phyloP scores from a whole-genome alignment of 345 rosid species.

The Cardamine resedifolia region DNA sequence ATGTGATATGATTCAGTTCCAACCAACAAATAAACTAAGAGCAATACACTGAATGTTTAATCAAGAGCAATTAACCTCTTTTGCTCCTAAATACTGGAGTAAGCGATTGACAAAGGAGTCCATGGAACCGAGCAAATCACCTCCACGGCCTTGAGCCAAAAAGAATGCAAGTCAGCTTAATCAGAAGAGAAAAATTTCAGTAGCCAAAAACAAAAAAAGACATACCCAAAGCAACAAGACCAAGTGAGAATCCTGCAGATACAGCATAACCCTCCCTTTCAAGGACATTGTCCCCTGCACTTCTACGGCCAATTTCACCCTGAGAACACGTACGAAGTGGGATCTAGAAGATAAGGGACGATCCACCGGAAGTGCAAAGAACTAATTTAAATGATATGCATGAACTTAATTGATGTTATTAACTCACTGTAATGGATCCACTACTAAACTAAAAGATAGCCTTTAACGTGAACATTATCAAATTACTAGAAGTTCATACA shows the following conservation, averaged over 20 bases:
- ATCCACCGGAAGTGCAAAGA: conserved; percentile 5
- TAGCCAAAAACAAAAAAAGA: conserved; percentile 25
- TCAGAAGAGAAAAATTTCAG: background rate
- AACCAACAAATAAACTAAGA: conserved; percentile 14
- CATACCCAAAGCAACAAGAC: conserved; percentile 96
- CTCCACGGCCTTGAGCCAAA: conserved; percentile 79
- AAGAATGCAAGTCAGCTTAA: conserved; percentile 28
- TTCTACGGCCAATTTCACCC: conserved; percentile 97
- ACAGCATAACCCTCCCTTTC: conserved; percentile 99
- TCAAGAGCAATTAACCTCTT: conserved; percentile 56
- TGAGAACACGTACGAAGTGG: conserved; percentile 37
- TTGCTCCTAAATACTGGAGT: conserved; percentile 86
- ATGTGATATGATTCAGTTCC: conserved; percentile 1
- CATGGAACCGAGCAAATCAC: conserved; percentile 69
- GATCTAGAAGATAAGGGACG: conserved; percentile 27
- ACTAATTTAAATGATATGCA: conserved; percentile 14
- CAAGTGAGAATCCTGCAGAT: conserved; percentile 97
- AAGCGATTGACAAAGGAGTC: conserved; percentile 74
- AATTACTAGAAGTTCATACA: conserved; percentile 4
- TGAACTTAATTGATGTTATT: conserved; percentile 6
- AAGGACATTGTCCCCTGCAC: conserved; percentile 98
- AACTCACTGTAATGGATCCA: conserved; percentile 11
- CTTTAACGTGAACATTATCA: background rate
- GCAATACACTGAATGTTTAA: conserved; percentile 32
- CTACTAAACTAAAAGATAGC: conserved; percentile 9